These are phyloP conservation scores for Globisporangium yorkense DNA, from an alignment of 352 stramenopile genomes.

Conservation along the genomic window DNA sequence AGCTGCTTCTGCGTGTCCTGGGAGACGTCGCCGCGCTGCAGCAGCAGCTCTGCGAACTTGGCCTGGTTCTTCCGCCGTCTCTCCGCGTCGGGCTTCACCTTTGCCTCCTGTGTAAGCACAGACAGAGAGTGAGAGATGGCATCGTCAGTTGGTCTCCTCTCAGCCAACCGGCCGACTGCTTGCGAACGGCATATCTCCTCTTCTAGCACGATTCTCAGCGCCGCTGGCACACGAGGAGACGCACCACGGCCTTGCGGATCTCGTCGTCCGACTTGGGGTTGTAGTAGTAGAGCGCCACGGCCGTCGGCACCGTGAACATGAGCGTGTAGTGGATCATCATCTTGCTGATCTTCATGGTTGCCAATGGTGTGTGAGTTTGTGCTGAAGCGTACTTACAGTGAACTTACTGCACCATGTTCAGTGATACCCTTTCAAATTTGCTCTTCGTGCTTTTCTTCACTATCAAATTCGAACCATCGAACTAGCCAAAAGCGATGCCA, in stretches of 20 bases:
- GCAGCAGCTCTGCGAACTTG: conserved; percentile 73
- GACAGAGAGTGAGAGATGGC: background rate
- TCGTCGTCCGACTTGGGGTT: conserved; percentile 66
- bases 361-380: background rate
- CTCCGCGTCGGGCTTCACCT: conserved; percentile 56
- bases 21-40: conserved; percentile 42
- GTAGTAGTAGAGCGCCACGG: conserved; percentile 61
- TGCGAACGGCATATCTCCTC: background rate
- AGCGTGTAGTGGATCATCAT: conserved; percentile 78
- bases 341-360: conserved; percentile 71
- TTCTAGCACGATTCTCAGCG: too few species aligned
- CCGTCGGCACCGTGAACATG: conserved; percentile 70
- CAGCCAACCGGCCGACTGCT: background rate
- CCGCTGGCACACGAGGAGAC: conserved; percentile 10
- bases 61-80: conserved; percentile 55
- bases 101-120: conserved; percentile 40
- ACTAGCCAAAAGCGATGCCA: too few species aligned
- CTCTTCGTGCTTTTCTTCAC: too few species aligned
- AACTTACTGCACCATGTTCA: too few species aligned
- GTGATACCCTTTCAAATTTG: too few species aligned
- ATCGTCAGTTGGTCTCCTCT: background rate
- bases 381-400: too few species aligned
- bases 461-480: too few species aligned
- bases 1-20: conserved; percentile 68
- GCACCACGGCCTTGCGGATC: conserved; percentile 70